These are phyloP conservation scores for Populus ilicifolia DNA, from an alignment of 345 rosid genomes.

Conservation along the genomic window DNA sequence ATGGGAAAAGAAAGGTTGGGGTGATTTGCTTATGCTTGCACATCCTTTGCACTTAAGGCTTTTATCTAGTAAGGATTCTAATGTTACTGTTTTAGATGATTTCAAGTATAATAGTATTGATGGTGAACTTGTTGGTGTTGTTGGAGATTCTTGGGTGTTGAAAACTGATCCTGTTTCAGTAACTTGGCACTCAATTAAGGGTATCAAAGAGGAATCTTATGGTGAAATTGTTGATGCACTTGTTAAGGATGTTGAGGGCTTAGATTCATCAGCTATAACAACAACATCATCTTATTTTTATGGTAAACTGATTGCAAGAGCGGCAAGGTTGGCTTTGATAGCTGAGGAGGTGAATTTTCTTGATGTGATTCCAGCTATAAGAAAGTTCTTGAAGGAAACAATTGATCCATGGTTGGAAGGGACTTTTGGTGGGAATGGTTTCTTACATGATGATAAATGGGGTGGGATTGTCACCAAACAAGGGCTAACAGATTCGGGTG, in stretches of 20 bases:
- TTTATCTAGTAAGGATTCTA: constrained; percentile 33
- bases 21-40: constrained; percentile 84
- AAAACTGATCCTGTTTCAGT: constrained; percentile 56
- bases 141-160: constrained; percentile 78
- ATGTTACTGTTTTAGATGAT: constrained; percentile 49
- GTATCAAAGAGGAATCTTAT: constrained; percentile 44
- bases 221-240: constrained; percentile 65
- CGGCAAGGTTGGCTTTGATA: constrained; percentile 81
- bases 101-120: constrained; percentile 69
- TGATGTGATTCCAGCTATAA: constrained; percentile 62
- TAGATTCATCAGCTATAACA: constrained; percentile 42
- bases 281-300: constrained; percentile 70
- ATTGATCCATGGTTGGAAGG: constrained; percentile 91
- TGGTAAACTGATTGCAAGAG: constrained; percentile 80
- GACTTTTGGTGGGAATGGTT: constrained; percentile 66
- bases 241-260: constrained; percentile 55
- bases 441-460: constrained; percentile 74
- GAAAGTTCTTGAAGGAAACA: constrained; percentile 62
- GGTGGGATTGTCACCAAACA: constrained; percentile 78
- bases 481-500: constrained; percentile 60
- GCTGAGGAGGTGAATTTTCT: constrained; percentile 69
- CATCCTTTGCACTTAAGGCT: constrained; percentile 82
- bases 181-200: constrained; percentile 85
- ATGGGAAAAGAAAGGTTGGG: constrained; percentile 88
- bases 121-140: constrained; percentile 81